phyloP scores from a whole-genome alignment of 2,329 filamentous ascomycete species.

The Curvularia spicifera region DNA sequence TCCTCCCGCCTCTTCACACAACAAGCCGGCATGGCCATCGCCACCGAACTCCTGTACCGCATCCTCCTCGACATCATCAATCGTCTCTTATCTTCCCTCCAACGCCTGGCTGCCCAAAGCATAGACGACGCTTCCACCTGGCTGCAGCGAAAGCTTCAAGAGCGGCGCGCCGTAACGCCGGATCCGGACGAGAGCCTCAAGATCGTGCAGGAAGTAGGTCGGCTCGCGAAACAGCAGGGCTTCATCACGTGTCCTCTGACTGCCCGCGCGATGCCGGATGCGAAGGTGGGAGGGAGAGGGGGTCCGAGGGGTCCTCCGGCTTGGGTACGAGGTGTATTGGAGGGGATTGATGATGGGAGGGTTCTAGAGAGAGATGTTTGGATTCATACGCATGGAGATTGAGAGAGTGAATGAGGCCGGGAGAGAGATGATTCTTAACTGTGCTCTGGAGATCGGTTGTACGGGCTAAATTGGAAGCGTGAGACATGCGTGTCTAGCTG shows the following conservation, averaged over 20 bases:
- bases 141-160: conserved; percentile 32
- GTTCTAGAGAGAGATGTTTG: conserved; percentile 38
- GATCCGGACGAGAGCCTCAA: conserved; percentile 4
- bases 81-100: conserved; percentile 30
- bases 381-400: conserved; percentile 31
- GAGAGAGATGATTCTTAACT: neutral
- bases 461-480: neutral
- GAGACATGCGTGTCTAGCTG: neutral
- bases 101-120: conserved; percentile 31
- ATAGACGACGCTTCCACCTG: conserved; percentile 36
- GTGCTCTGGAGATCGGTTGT: neutral
- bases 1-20: conserved; percentile 23
- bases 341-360: conserved; percentile 37
- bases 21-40: conserved; percentile 36
- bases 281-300: conserved; percentile 5
- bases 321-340: conserved; percentile 36
- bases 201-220: conserved; percentile 34
- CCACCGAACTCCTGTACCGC: conserved; percentile 41
- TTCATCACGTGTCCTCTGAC: conserved; percentile 33
- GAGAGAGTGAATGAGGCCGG: neutral
- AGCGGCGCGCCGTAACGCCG: conserved; percentile 15
- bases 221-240: conserved; percentile 26
- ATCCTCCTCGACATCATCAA: conserved; percentile 40
- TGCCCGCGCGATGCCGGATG: conserved; percentile 5
- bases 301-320: conserved; percentile 24